Evolutionary conservation across 768 basidiomycete species (phyloP), one percentile per base, ranked within the genome.

Genomic region (Phaeolepiota aurea): DNA sequence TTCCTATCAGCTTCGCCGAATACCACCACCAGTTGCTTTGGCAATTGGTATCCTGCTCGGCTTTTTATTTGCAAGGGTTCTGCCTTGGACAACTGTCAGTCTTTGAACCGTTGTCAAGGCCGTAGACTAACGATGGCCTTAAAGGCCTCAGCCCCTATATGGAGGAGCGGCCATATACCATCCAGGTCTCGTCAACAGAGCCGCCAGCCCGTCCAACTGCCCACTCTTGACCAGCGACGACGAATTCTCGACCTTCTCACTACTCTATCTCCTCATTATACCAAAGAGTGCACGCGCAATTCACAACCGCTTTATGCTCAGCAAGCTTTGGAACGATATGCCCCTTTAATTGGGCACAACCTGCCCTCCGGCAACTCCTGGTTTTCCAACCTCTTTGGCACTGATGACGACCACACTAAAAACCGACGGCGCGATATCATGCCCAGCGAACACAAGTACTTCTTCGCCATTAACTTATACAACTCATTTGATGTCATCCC

Each of bases 401-500:
- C 53, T 28, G 55, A 61, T 40, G 65, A 73, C 22, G 65, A 72
- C 43, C 62, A 65, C 42, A 63, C 67, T 32, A 61, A 62, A 40
- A 59, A 54, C 50, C 56, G 61, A 35, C 59, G 68, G 20, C 53
- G 63, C 13, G 62, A 62, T 37, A 49, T 67, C 19, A 50, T 69
- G 19, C 56, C 71, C 9, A 71, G 69, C 54, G 76, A 84, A 48
- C 96, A 99, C 77, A 98, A 99, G 59, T 99, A 98, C 61, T 98
- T 90, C 65, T 96, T 99, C 63, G 94, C 91, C 45, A 98, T 99
- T 74, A 99, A 99, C 64, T 72, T 98, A 44, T 97, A 97, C 74
- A 99, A 99, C 71, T 97, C 93, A 10, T 99, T 98, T 77, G 92
- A 96, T 64, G 68, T 98, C 58, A 93, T 98, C 49, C 93, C 96